phyloP scores from a whole-genome alignment of 225 moss, liverwort and hornwort species.

The Climacium dendroides region DNA sequence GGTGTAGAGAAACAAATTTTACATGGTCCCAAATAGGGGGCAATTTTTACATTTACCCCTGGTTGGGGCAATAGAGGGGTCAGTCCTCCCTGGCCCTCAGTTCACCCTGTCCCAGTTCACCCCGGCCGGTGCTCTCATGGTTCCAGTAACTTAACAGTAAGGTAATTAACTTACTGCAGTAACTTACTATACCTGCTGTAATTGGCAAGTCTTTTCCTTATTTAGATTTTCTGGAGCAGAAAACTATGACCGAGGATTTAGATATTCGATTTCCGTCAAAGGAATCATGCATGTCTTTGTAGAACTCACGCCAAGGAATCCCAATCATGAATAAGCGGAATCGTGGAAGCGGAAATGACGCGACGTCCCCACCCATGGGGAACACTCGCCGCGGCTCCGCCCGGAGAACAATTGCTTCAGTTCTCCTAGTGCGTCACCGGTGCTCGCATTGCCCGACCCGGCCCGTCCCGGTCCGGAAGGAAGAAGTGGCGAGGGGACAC shows the following conservation, averaged over 20 bases:
- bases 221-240: background rate
- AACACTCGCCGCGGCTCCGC: background rate
- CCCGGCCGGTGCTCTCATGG: no score
- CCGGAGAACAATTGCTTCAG: no score
- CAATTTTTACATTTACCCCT: no score
- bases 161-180: background rate
- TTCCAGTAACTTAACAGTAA: no score
- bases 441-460: background rate
- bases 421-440: background rate
- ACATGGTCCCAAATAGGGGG: no score
- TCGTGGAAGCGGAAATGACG: slow-evolving; percentile 1
- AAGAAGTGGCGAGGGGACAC: background rate
- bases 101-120: no score
- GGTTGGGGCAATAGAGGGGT: no score
- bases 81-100: no score
- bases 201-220: background rate
- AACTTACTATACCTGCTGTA: background rate
- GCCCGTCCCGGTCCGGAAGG: background rate
- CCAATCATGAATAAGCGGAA: background rate
- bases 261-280: background rate
- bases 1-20: no score
- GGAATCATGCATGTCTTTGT: background rate
- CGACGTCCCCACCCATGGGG: background rate
- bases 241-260: background rate
- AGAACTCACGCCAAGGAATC: background rate